phyloP scores from a whole-genome alignment of 495 filamentous ascomycete genomes.

The Aspergillus heteromorphus region DNA sequence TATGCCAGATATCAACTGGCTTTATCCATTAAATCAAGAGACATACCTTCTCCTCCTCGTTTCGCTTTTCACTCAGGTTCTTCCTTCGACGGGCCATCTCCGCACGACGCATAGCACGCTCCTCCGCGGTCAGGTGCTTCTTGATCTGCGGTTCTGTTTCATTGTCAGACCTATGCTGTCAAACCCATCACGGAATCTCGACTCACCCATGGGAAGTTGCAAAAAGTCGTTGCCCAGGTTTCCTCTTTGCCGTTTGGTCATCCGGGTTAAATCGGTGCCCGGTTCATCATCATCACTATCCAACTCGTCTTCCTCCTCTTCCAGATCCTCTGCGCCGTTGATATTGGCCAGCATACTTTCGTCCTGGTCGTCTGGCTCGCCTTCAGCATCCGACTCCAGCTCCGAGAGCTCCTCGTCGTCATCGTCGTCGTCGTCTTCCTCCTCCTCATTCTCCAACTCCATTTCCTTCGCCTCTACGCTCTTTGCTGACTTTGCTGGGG shows the following conservation, averaged over 20 bases:
- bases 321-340: conserved; percentile 45
- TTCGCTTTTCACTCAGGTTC: conserved; percentile 95
- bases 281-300: conserved; percentile 59
- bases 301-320: conserved; percentile 55
- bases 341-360: conserved; percentile 37
- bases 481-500: conserved; percentile 37
- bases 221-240: conserved; percentile 65
- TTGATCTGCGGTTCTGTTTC: conserved; percentile 81
- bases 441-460: conserved; percentile 42
- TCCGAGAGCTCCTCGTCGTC: conserved; percentile 54
- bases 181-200: background rate
- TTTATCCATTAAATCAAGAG: background rate
- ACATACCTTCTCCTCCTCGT: conserved; percentile 93
- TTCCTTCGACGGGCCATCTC: conserved; percentile 95
- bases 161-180: conserved; percentile 12
- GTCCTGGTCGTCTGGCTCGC: conserved; percentile 45
- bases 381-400: conserved; percentile 47
- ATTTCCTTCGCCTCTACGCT: conserved; percentile 58
- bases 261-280: conserved; percentile 64
- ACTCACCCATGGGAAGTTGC: conserved; percentile 77
- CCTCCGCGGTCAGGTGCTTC: conserved; percentile 87
- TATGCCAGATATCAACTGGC: background rate
- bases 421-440: conserved; percentile 41
- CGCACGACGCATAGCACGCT: conserved; percentile 87
- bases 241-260: conserved; percentile 84